phyloP scores from a whole-genome alignment of 305 asterid species.

The Rubia tinctorum region DNA sequence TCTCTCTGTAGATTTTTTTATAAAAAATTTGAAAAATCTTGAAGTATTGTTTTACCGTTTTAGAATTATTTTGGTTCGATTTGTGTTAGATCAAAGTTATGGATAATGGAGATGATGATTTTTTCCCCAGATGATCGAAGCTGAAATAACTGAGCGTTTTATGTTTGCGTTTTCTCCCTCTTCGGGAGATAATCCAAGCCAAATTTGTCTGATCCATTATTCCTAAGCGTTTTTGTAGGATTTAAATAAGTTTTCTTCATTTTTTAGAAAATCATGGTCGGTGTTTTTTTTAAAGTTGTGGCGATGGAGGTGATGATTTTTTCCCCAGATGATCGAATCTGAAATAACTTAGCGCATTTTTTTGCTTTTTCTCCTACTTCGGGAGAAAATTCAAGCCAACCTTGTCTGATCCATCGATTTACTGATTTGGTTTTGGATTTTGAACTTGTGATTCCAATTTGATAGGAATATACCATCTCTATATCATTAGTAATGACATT shows the following conservation, averaged over 20 bases:
- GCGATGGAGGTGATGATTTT: slow-evolving; percentile 67
- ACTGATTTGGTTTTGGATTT: not conserved
- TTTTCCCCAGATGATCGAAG: slow-evolving; percentile 7
- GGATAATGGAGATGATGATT: not conserved
- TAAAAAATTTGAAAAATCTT: too few species aligned
- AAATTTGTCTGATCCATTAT: not conserved
- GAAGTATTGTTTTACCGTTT: not conserved
- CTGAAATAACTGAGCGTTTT: not conserved
- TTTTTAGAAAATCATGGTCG: too few species aligned
- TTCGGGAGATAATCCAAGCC: not conserved
- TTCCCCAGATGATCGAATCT: slow-evolving; percentile 88
- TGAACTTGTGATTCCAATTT: not conserved
- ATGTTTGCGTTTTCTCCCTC: not conserved
- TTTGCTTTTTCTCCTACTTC: slow-evolving; percentile 22
- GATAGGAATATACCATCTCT: too few species aligned
- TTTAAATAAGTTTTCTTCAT: not conserved
- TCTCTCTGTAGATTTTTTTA: slow-evolving; percentile 14
- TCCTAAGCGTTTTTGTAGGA: not conserved
- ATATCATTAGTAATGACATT: too few species aligned
- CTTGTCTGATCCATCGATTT: slow-evolving; percentile 53
- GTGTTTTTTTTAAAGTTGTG: not conserved
- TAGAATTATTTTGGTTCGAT: too few species aligned
- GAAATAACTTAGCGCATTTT: slow-evolving; percentile 68
- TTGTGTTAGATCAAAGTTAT: not conserved
- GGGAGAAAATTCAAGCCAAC: slow-evolving; percentile 61